phyloP scores from a whole-genome alignment of 2,329 filamentous ascomycete species.

The Botrytis aclada region DNA sequence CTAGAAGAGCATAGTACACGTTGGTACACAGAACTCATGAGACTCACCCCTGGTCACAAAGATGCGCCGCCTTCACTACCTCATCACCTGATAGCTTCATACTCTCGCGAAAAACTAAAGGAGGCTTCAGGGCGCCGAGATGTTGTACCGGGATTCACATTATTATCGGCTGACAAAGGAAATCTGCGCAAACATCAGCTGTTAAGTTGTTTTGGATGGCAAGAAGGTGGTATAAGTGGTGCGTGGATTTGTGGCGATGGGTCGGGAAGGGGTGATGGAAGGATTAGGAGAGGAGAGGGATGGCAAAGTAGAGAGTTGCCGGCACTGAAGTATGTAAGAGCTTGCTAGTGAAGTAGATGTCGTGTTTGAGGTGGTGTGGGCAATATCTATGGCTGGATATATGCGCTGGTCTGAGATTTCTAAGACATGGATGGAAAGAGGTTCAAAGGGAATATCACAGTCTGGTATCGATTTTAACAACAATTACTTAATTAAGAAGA shows the following conservation, averaged over 20 bases:
- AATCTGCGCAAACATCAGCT: conserved; percentile 14
- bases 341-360: not conserved
- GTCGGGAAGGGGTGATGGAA: not conserved
- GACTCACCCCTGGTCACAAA: not conserved
- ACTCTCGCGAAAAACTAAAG: not conserved
- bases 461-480: not conserved
- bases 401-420: not conserved
- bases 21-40: conserved; percentile 12
- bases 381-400: not conserved
- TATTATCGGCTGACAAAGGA: not conserved
- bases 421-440: not conserved
- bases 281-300: not conserved
- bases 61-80: not conserved
- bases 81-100: not conserved
- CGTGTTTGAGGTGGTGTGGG: not conserved
- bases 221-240: not conserved
- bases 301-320: conserved; percentile 7
- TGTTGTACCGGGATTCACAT: not conserved
- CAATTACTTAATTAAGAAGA: not conserved
- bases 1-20: not conserved
- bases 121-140: conserved; percentile 1
- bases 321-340: conserved; percentile 6
- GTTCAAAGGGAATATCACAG: not conserved
- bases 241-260: conserved; percentile 15
- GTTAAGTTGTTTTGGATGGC: conserved; percentile 16